Percentiles rank a stretch among this genome's conserved stretches.
These are phyloP conservation scores for Skeletonema tropicum DNA, from an alignment of 108 stramenopile species.

Conservation along the genomic window DNA sequence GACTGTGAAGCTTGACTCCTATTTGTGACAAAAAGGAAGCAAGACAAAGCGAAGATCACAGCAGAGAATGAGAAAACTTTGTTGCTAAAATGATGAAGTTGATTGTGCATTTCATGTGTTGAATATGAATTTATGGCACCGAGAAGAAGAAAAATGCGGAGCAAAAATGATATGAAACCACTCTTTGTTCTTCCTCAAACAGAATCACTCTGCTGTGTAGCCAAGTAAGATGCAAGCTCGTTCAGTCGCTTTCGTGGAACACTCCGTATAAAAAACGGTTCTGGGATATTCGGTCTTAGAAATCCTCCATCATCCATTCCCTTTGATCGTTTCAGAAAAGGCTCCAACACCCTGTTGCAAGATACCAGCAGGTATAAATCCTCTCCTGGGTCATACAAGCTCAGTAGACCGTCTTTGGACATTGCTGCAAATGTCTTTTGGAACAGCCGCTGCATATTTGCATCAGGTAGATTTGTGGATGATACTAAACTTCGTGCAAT, in stretches of 20 bases:
- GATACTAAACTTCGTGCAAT: conserved; percentile 35
- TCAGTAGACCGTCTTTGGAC: conserved; percentile 67
- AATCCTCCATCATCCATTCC: conserved; percentile 8
- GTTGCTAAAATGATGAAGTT: too few species aligned
- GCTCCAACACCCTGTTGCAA: conserved; percentile 57
- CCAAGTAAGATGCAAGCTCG: conserved; percentile 11
- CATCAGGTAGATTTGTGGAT: conserved; percentile 24
- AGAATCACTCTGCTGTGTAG: not conserved
- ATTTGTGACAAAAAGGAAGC: too few species aligned
- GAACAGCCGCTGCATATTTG: conserved; percentile 34
- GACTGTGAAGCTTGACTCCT: too few species aligned
- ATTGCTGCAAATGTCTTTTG: conserved; percentile 62
- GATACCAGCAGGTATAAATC: conserved; percentile 72
- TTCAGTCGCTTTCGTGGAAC: conserved; percentile 23
- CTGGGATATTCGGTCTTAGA: conserved; percentile 6
- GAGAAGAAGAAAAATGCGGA: too few species aligned
- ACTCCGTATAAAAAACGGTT: conserved; percentile 28
- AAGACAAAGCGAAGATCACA: too few species aligned
- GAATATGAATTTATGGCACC: too few species aligned
- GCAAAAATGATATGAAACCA: too few species aligned
- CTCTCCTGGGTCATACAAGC: conserved; percentile 48
- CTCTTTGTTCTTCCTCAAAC: not conserved
- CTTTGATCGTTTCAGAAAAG: conserved; percentile 42
- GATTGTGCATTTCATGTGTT: not conserved
- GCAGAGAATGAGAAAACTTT: too few species aligned